Evolutionary conservation across 495 filamentous ascomycete species (phyloP).

Genomic region (Platismatia glauca): DNA sequence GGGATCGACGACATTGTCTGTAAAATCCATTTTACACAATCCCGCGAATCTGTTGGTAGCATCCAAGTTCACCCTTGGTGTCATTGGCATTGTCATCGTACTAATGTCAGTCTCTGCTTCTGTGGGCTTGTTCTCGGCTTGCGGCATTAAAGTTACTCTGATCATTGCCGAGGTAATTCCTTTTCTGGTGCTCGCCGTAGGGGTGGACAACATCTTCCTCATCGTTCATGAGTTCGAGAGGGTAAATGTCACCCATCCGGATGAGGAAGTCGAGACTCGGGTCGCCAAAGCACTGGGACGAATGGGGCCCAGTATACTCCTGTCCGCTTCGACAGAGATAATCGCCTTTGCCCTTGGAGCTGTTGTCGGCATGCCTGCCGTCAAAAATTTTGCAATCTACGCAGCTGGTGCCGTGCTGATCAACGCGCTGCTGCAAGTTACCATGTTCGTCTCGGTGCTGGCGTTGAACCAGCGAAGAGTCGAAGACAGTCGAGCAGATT

Average conservation of each 20-base stretch:
- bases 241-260: constrained; percentile 79
- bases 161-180: constrained; percentile 99
- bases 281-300: constrained; percentile 78
- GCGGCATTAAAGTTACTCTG: constrained; percentile 82
- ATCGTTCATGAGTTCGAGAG: constrained; percentile 98
- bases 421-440: constrained; percentile 89
- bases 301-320: constrained; percentile 94
- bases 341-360: constrained; percentile 86
- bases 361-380: constrained; percentile 93
- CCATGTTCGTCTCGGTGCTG: constrained; percentile 89
- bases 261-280: constrained; percentile 73
- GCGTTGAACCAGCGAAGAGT: constrained; percentile 82
- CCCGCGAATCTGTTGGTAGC: constrained; percentile 79
- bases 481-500: constrained; percentile 80
- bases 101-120: constrained; percentile 95
- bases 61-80: constrained; percentile 88
- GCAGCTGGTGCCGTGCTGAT: constrained; percentile 94
- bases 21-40: constrained; percentile 64
- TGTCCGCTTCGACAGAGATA: constrained; percentile 88
- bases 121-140: constrained; percentile 83
- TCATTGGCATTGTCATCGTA: constrained; percentile 88
- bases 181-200: constrained; percentile 90
- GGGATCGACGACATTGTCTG: constrained; percentile 73
- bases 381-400: constrained; percentile 93
- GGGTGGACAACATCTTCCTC: constrained; percentile 97